Evolutionary conservation across 371 early-diverging fungal genomes (phyloP).

Genomic region (Spraguea lophii): DNA sequence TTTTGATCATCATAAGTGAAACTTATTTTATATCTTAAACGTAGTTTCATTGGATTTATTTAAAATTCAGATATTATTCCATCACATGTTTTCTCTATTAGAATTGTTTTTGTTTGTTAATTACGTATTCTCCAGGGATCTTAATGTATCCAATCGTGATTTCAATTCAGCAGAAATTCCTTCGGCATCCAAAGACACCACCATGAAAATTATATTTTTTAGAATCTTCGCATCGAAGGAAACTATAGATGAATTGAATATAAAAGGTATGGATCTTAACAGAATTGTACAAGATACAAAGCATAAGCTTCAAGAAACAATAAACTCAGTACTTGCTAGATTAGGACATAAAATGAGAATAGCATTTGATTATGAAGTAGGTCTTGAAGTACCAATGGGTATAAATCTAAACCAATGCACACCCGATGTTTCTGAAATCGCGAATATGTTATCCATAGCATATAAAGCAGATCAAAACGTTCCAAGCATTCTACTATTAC

Average conservation of each 20-base stretch:
- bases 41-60: too few relatives aligned
- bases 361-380: not conserved
- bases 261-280: not conserved
- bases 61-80: too few relatives aligned
- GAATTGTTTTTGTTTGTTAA: too few relatives aligned
- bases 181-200: not conserved
- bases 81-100: too few relatives aligned
- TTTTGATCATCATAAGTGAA: too few relatives aligned
- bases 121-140: too few relatives aligned
- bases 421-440: not conserved
- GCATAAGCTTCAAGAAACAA: not conserved
- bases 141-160: too few relatives aligned
- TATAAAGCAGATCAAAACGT: not conserved
- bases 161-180: too few relatives aligned
- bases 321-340: not conserved
- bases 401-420: constrained; percentile 9
- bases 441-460: not conserved
- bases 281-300: not conserved
- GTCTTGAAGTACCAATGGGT: not conserved
- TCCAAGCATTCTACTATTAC: not conserved
- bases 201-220: not conserved
- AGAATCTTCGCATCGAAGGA: not conserved
- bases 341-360: not conserved
- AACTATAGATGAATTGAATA: not conserved
- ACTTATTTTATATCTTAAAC: too few relatives aligned